Conservation (phyloP, 257 asterid species). For the Forsythia suspensa region DNA sequence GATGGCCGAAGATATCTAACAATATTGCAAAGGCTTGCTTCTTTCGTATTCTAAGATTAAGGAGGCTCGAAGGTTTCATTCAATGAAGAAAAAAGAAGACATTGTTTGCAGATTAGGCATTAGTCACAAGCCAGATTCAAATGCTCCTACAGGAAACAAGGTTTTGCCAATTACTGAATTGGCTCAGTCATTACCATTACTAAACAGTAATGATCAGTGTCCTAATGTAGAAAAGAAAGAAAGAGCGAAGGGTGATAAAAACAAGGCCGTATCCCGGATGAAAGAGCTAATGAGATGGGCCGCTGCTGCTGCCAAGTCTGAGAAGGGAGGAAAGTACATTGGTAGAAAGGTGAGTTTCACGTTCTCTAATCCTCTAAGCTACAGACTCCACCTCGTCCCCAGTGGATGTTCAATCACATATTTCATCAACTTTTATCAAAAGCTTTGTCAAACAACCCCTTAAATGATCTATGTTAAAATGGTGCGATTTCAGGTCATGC, state of each 20-base stretch:
- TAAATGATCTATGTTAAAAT: not conserved
- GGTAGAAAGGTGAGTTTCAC: conserved; percentile 33
- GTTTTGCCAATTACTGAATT: conserved; percentile 40
- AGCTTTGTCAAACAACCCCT: too few relatives aligned
- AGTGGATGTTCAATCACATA: too few relatives aligned
- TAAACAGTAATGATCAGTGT: conserved; percentile 20
- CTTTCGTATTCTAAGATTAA: too few relatives aligned
- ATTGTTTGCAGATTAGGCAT: conserved; percentile 24
- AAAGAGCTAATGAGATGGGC: conserved; percentile 56
- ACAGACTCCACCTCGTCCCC: not conserved
- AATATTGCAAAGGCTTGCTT: too few relatives aligned
- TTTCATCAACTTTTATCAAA: too few relatives aligned
- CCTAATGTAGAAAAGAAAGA: conserved; percentile 26
- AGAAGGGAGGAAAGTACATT: conserved; percentile 38
- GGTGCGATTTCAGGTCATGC: conserved; percentile 28
- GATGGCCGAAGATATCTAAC: too few relatives aligned
- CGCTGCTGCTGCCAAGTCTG: conserved; percentile 38
- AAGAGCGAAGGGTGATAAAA: conserved; percentile 19
- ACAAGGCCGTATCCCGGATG: conserved; percentile 40
- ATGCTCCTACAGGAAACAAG: conserved; percentile 25
- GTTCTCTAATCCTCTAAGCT: not conserved
- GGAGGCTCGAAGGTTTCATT: not conserved
- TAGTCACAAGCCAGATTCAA: conserved; percentile 26
- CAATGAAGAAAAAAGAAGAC: conserved; percentile 39
- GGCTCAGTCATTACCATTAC: not conserved